Conservation (phyloP, 73 alveolate species). For the Uronychia binucleata region DNA sequence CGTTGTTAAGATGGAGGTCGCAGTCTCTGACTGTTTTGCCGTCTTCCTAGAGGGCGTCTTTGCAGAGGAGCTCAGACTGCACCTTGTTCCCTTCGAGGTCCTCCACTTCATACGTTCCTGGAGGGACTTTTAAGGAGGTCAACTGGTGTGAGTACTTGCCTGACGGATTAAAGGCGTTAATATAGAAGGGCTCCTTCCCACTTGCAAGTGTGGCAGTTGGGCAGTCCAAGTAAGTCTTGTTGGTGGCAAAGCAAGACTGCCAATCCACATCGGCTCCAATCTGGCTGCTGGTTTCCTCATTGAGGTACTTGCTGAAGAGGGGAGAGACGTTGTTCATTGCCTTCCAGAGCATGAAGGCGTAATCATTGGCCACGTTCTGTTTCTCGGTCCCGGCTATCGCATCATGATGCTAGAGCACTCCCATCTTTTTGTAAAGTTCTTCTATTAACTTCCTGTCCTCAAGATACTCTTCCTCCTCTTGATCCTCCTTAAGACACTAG, state of each 20-base stretch:
- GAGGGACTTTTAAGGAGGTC: too few species aligned
- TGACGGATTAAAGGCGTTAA: too few species aligned
- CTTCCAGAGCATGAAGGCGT: conserved; percentile 5
- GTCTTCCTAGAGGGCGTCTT: too few species aligned
- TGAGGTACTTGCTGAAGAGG: not conserved
- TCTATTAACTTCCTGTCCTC: not conserved
- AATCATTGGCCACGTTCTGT: conserved; percentile 66
- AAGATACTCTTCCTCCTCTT: not conserved
- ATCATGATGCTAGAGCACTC: conserved; percentile 77
- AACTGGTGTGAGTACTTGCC: too few species aligned
- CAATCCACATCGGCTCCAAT: too few species aligned
- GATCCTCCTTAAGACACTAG: conserved; percentile 7
- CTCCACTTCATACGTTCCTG: too few species aligned
- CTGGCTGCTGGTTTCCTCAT: not conserved
- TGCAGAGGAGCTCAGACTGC: too few species aligned
- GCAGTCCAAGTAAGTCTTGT: conserved; percentile 40
- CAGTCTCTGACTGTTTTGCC: not conserved
- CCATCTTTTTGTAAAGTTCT: conserved; percentile 18
- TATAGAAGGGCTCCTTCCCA: not conserved
- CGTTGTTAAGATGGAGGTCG: not conserved
- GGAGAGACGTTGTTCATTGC: not conserved
- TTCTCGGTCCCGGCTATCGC: conserved; percentile 88
- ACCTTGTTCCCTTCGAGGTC: too few species aligned
- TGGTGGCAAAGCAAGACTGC: conserved; percentile 14
- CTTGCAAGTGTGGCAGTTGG: not conserved